A percentile compares a stretch with the other conserved stretches of the same genome.
These are phyloP conservation scores for Chlorella ohadii DNA, from an alignment of 139 green algal species.

Conservation along the genomic window DNA sequence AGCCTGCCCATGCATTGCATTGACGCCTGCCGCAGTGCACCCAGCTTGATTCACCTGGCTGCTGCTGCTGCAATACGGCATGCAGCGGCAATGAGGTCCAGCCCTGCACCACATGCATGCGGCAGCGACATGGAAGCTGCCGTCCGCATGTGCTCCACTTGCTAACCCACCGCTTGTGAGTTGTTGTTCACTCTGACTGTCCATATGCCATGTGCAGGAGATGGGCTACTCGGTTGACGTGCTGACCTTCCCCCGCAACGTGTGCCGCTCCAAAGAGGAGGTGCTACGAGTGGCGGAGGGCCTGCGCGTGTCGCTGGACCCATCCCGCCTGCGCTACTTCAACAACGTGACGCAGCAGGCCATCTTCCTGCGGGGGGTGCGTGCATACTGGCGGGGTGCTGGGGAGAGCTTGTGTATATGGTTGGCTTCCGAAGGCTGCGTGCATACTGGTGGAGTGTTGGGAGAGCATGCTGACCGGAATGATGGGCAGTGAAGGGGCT, in stretches of 20 bases:
- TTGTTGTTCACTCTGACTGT: no score
- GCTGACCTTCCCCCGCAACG: slow-evolving; percentile 13
- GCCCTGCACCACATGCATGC: no score
- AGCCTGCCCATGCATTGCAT: background rate
- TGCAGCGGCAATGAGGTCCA: no score
- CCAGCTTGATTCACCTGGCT: background rate
- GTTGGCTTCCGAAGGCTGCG: no score
- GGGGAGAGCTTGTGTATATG: no score
- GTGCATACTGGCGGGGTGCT: background rate
- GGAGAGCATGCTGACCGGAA: no score
- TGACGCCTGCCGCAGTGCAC: background rate
- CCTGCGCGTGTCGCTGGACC: slow-evolving; percentile 19
- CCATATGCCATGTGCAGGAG: no score
- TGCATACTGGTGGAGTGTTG: background rate
- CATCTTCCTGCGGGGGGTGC: background rate
- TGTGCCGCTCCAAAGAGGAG: slow-evolving; percentile 18
- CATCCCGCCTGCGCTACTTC: background rate
- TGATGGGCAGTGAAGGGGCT: no score
- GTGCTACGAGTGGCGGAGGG: slow-evolving; percentile 14
- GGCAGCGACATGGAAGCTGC: background rate
- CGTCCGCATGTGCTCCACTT: background rate
- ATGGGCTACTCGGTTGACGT: slow-evolving; percentile 30
- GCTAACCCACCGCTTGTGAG: no score
- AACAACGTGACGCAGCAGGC: background rate
- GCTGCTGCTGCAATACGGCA: background rate